Evolutionary conservation across 2,329 filamentous ascomycete genomes (phyloP), one percentile per base, ranked within the genome.

Genomic region (Emmonsiellopsis sp.): DNA sequence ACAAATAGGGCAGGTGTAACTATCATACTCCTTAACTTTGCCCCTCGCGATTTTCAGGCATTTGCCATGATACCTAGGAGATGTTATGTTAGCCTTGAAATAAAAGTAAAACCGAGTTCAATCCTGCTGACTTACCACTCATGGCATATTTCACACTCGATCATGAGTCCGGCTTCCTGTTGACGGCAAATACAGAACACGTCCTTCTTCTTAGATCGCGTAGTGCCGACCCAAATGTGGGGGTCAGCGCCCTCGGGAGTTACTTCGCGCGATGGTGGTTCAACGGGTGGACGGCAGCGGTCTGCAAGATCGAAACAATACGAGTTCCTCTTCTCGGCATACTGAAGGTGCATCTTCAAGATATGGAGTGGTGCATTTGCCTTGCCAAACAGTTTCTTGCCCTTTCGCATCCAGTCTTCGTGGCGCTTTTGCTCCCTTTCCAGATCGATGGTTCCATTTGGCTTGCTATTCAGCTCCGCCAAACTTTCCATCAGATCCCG

Each of bases 361-460:
- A 98, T 98, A 68, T 98, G 93, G 10, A 98, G 76, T 1, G 93
- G 93, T 1, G 93, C 93, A 66, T 98, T 98, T 1, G 93, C 93
- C 70, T 98, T 98, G 51, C 93, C 93, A 65, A 98, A 98, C 0
- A 98, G 74, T 68, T 96, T 96, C 74, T 98, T 98, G 50, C 93
- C 93, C 64, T 89, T 89, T 34, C 93, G 82, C 92, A 98, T 98
- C 93, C 93, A 98, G 68, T 98, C 93, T 67, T 98, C 93, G 61
- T 97, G 93, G 7, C 89, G 84, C 66, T 93, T 95, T 59, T 93
- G 87, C 68, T 97, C 90, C 59, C 89, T 91, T 66, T 98, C 93
- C 4, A 98, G 80, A 63, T 98, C 93, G 35, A 94, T 80, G 0
- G 92, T 95, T 2, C 93, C 93, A 41, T 81, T 82, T 0, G 93